Percentiles rank a stretch among this genome's conserved stretches.
Conservation (phyloP, 1,139 yeast genomes). For the Arxiozyma bovina region DNA sequence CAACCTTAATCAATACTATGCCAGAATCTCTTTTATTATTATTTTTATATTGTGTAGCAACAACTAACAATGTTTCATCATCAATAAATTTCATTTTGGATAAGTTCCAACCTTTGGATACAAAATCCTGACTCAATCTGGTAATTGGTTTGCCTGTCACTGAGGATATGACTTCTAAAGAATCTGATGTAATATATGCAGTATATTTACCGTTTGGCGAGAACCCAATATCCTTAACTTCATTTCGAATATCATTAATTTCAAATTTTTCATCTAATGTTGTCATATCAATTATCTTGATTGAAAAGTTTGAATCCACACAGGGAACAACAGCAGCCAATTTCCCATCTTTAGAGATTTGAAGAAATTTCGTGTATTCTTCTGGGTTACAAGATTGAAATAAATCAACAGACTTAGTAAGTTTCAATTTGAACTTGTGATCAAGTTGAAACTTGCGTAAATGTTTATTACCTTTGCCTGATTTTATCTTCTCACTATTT, state of each 20-base stretch:
- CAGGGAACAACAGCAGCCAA: constrained; percentile 61
- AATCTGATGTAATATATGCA: constrained; percentile 46
- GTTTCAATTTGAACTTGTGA: background rate
- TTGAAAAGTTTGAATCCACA: constrained; percentile 40
- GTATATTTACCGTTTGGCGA: constrained; percentile 45
- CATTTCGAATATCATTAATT: constrained; percentile 41
- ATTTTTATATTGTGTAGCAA: constrained; percentile 35
- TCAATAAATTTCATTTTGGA: constrained; percentile 54
- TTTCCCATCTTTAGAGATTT: constrained; percentile 39
- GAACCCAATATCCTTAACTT: constrained; percentile 41
- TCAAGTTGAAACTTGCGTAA: constrained; percentile 45
- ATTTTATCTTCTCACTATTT: constrained; percentile 44
- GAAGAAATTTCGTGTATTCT: constrained; percentile 53
- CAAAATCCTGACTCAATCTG: constrained; percentile 28
- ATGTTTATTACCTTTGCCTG: constrained; percentile 59
- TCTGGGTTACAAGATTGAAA: constrained; percentile 35
- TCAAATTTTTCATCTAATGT: constrained; percentile 44
- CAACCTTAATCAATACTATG: constrained; percentile 29
- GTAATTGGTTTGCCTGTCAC: constrained; percentile 36
- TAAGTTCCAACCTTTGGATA: constrained; percentile 33
- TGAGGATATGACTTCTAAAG: constrained; percentile 43
- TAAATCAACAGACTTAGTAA: constrained; percentile 41
- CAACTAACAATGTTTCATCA: constrained; percentile 43
- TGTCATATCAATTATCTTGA: constrained; percentile 50
- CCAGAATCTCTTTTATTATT: constrained; percentile 34